A percentile compares a stretch with the other conserved stretches of the same genome.
Conservation (phyloP, 73 alveolate genomes). For the Paramecium biaurelia region DNA sequence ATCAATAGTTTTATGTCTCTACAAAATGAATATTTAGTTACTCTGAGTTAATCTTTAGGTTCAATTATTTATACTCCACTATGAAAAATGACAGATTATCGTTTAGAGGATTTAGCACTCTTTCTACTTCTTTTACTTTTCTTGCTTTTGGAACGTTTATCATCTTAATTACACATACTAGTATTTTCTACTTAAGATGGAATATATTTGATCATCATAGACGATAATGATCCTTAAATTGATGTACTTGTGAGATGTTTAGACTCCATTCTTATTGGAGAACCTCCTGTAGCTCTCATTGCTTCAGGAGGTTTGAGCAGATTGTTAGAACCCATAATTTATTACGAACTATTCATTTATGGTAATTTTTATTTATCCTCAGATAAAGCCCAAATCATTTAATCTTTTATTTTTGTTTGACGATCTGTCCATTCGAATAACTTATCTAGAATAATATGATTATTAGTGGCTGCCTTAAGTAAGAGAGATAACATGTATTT, state of each 20-base stretch:
- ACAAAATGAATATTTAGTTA: background rate
- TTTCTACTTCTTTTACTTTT: conserved; percentile 6
- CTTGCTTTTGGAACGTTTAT: background rate
- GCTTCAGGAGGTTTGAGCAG: conserved; percentile 40
- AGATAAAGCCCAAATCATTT: conserved; percentile 26
- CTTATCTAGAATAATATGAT: conserved; percentile 24
- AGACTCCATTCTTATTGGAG: conserved; percentile 3
- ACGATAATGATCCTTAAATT: background rate
- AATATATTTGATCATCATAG: conserved; percentile 44
- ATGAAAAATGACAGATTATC: background rate
- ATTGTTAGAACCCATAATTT: background rate
- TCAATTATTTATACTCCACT: background rate
- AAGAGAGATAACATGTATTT: conserved; percentile 4
- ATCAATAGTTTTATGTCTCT: conserved; percentile 46
- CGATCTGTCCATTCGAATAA: conserved; percentile 33
- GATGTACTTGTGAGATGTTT: conserved; percentile 45
- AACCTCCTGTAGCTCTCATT: background rate
- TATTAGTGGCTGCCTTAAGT: background rate
- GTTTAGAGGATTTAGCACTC: background rate
- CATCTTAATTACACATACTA: conserved; percentile 10
- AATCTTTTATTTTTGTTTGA: background rate
- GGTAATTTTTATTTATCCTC: background rate
- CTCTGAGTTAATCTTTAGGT: background rate
- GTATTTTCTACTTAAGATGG: conserved; percentile 31
- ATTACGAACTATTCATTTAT: background rate